Percentiles rank a stretch among this genome's conserved stretches.
phyloP scores from a whole-genome alignment of 352 stramenopile species.

The Phytophthora crassamura region DNA sequence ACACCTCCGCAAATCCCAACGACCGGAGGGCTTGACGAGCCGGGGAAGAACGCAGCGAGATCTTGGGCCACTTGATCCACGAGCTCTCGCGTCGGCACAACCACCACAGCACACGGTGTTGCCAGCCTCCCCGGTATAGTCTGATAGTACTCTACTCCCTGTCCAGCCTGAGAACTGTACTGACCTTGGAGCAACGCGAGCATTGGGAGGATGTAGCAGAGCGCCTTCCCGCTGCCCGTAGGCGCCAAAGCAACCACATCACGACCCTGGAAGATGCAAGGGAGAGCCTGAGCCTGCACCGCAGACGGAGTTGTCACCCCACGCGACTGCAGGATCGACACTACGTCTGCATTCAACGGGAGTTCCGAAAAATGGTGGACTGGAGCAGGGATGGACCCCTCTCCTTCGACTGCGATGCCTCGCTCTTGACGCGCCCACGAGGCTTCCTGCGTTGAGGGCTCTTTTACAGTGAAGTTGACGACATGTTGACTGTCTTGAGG shows the following conservation, averaged over 20 bases:
- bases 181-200: conserved; percentile 53
- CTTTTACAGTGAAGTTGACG: neutral
- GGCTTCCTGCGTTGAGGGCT: conserved; percentile 40
- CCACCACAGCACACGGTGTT: conserved; percentile 75
- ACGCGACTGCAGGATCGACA: conserved; percentile 38
- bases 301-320: conserved; percentile 91
- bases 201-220: conserved; percentile 95
- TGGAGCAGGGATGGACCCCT: conserved; percentile 33
- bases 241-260: conserved; percentile 95
- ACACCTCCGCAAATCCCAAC: conserved; percentile 62
- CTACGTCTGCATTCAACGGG: conserved; percentile 30
- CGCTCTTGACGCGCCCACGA: conserved; percentile 62
- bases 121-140: conserved; percentile 30
- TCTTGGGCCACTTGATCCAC: conserved; percentile 93
- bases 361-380: conserved; percentile 50
- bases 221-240: conserved; percentile 96
- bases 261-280: conserved; percentile 72
- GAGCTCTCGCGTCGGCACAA: conserved; percentile 97
- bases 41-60: conserved; percentile 49
- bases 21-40: conserved; percentile 15
- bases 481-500: neutral
- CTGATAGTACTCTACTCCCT: conserved; percentile 63
- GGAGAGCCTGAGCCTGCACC: conserved; percentile 97
- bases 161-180: conserved; percentile 18
- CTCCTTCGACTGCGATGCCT: conserved; percentile 49